These are phyloP conservation scores for Lentinula edodes DNA, from an alignment of 768 basidiomycete genomes.

Conservation along the genomic window DNA sequence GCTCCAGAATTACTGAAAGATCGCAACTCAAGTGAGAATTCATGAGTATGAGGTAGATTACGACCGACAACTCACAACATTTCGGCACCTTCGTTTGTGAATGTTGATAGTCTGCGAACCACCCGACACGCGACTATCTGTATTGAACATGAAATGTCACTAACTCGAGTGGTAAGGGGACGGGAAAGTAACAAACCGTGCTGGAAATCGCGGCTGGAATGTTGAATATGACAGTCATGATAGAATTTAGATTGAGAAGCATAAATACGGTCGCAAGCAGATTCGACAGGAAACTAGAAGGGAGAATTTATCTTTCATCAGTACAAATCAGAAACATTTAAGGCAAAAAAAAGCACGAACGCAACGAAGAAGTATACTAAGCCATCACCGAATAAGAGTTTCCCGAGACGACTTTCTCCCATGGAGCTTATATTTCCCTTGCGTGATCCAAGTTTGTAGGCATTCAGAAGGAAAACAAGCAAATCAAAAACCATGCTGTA, in stretches of 20 bases:
- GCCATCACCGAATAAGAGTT: constrained; percentile 67
- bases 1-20: constrained; percentile 12
- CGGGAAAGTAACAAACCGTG: constrained; percentile 36
- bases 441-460: constrained; percentile 47
- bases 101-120: constrained; percentile 63
- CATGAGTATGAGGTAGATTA: too few species aligned
- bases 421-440: constrained; percentile 23
- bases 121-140: constrained; percentile 59
- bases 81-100: constrained; percentile 41
- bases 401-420: constrained; percentile 52
- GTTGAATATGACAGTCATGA: constrained; percentile 71
- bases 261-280: constrained; percentile 59
- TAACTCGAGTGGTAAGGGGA: neutral
- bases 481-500: constrained; percentile 75
- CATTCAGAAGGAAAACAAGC: constrained; percentile 53
- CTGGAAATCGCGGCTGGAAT: constrained; percentile 67
- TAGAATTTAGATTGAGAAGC: constrained; percentile 62
- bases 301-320: neutral
- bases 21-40: constrained; percentile 3
- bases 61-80: constrained; percentile 39
- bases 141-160: constrained; percentile 1
- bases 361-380: constrained; percentile 69
- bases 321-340: neutral
- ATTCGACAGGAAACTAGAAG: constrained; percentile 59
- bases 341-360: constrained; percentile 30